Evolutionary conservation across 495 filamentous ascomycete genomes (phyloP), one percentile per base, ranked within the genome.

Genomic region (Aspergillus campestris): DNA sequence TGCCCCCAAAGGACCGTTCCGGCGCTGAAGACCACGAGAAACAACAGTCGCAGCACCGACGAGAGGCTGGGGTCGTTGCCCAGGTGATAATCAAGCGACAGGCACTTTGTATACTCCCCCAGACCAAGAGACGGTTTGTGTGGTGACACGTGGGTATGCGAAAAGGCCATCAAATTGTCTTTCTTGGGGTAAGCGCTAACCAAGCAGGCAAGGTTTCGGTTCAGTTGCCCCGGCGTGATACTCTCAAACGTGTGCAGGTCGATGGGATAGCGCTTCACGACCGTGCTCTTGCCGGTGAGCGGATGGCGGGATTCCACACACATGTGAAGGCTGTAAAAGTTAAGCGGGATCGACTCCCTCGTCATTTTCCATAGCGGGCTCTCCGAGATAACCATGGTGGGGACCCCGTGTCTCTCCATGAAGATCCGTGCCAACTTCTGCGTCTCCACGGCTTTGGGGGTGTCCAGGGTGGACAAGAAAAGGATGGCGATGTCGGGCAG

Each of bases 401-500:
- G 82, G 42, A 88, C 66, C 18, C 58, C 68, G 53, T 88, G 83
- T 33, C 79, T 72, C 37, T 71, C 69, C 74, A 86, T 77, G 57
- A 87, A 84, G 27, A 64, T 60, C 57, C 76, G 78, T 27, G 79
- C 77, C 40, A 74, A 57, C 29, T 66, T 60, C 49, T 75, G 71
- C 0, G 79, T 82, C 50, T 71, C 65, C 49, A 71, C 59, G 4
- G 68, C 63, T 3, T 60, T 48, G 2, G 56, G 49, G 37, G 68
- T 65, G 45, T 87, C 83, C 4, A 64, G 60, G 27, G 72, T 72
- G 6, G 82, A 77, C 40, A 82, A 60, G 53, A 81, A 87, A 42
- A 88, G 68, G 40, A 89, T 71, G 12, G 84, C 82, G 42, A 89
- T 66, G 58, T 89, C 82, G 32, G 85, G 85, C 6, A 83, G 60